Base-by-base conservation (phyloP, 129 eudicot species). In the Flaveria sonorensis region DNA sequence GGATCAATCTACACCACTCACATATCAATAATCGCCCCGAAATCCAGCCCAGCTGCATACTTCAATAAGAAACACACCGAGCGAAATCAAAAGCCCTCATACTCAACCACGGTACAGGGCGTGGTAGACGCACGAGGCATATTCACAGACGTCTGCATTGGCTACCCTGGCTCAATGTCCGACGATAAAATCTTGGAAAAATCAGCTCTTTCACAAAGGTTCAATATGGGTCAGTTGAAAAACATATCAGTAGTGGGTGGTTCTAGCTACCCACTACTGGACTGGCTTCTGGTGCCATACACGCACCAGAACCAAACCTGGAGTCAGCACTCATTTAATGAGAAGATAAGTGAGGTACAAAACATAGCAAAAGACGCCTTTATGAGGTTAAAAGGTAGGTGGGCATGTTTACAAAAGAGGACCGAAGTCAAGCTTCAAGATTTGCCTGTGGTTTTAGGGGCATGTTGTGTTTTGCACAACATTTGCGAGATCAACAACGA, bases 401-500 rank as follows among this genome's bases (percentile, higher is more conserved):
- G 97, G 97, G 69, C 78, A 32, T 89, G 92, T 67, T 68, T 92
- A 75, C 96, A 86, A 45, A 92, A 87, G 74, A 86, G 97, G 46
- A 92, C 97, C 1, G 96, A 92, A 79, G 87, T 87, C 50, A 92
- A 92, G 75, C 92, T 92, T 59, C 92, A 89, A 72, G 97, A 92
- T 69, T 70, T 89, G 78, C 97, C 97, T 0, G 86, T 85, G 10
- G 91, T 91, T 18, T 81, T 91, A 47, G 93, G 89, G 21, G 94
- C 97, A 20, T 88, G 93, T 61, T 91, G 96, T 82, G 96, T 90
- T 10, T 71, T 91, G 84, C 94, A 92, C 71, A 92, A 89, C 62
- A 85, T 89, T 15, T 92, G 97, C 36, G 97, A 92, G 90, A 77
- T 89, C 73, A 77, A 82, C 39, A 74, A 82, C 30, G 92, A 92